phyloP scores from a whole-genome alignment of 345 rosid genomes.

The Bruguiera sexangula region DNA sequence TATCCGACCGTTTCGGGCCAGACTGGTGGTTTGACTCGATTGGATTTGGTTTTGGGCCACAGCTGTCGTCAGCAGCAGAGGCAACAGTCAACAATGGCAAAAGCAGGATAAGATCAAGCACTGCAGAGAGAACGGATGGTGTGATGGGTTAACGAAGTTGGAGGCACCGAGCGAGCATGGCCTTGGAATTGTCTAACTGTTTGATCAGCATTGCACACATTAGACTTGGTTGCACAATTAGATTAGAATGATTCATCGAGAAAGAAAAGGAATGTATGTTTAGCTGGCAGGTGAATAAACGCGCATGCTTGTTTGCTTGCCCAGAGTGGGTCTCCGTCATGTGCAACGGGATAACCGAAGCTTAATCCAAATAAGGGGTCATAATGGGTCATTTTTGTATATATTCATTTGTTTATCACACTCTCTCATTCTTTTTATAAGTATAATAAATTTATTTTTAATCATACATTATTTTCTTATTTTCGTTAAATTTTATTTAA shows the following conservation, averaged over 20 bases:
- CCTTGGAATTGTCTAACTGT: not conserved
- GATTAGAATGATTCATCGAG: too few species aligned
- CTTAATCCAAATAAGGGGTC: not conserved
- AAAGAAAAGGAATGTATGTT: too few species aligned
- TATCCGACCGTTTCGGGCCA: not conserved
- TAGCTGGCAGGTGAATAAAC: not conserved
- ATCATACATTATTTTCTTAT: too few species aligned
- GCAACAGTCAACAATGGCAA: constrained; percentile 19
- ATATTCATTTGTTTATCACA: too few species aligned
- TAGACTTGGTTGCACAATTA: not conserved
- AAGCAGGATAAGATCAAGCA: constrained; percentile 16
- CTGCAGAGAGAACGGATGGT: not conserved
- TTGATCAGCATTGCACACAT: not conserved
- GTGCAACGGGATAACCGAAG: constrained; percentile 2
- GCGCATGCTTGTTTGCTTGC: not conserved
- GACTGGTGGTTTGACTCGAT: not conserved
- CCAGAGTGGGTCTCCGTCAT: not conserved
- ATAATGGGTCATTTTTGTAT: not conserved
- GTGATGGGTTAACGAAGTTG: constrained; percentile 20
- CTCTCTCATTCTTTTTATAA: too few species aligned
- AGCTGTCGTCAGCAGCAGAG: constrained; percentile 3
- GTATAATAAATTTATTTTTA: too few species aligned
- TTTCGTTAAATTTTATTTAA: too few species aligned
- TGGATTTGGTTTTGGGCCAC: constrained; percentile 2
- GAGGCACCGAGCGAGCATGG: not conserved